Evolutionary conservation across 768 basidiomycete species (phyloP), one percentile per base, ranked within the genome.

Genomic region (Dendrothele bispora): DNA sequence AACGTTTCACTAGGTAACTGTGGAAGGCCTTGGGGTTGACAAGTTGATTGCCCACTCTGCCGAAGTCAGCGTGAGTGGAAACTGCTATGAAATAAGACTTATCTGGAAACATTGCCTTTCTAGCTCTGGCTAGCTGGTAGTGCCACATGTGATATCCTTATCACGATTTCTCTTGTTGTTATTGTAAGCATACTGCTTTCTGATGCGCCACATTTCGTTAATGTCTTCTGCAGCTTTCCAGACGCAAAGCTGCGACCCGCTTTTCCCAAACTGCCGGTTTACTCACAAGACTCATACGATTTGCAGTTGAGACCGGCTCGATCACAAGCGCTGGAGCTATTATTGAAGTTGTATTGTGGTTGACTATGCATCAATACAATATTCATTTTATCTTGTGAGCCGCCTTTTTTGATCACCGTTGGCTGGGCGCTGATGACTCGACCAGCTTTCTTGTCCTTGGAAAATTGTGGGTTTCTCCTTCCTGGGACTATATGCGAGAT

Each of bases 21-120:
- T 39, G 14, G n/a, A 39, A 39, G 39, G 22, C 14, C 5, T 7
- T 22, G 12, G n/a, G 41, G 2, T 22, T 8, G 10, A 39, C 15
- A 26, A 17, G 14, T 18, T 43, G 15, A 26, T 27, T 43, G 38
- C 20, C 20, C 12, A 24, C 26, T 15, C 11, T 7, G n/a, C n/a
- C n/a, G n/a, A n/a, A n/a, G n/a, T n/a, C n/a, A n/a, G n/a, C n/a
- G n/a, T n/a, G n/a, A n/a, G n/a, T n/a, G n/a, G n/a, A n/a, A n/a
- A n/a, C n/a, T n/a, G 24, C 27, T 43, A 25, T 14, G 11, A 8
- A 14, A 43, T 7, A 43, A 30, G 1, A 55, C 69, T 46, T 47
- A 72, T 66, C 64, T 70, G n/a, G 17, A 3, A 39, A n/a, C 10
- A 39, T n/a, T 35, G 24, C n/a, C n/a, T n/a, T n/a, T n/a, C n/a